A percentile compares a stretch with the other conserved stretches of the same genome.
Conservation (phyloP, 352 stramenopile species). For the Globisporangium carolinianum region DNA sequence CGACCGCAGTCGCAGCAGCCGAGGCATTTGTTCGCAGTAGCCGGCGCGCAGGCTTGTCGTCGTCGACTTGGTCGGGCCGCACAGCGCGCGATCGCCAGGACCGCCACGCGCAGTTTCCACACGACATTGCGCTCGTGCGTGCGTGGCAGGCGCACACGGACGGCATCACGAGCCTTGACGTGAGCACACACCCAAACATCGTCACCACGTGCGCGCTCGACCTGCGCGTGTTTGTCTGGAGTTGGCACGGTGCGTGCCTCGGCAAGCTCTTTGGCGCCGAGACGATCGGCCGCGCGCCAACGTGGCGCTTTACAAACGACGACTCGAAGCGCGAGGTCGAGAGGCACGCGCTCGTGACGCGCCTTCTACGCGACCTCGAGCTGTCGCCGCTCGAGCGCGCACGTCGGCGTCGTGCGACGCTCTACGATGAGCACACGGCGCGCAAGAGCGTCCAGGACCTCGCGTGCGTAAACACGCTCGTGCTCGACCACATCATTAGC, state of each 20-base stretch:
- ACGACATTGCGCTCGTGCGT: constrained; percentile 9
- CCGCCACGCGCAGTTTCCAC: background rate
- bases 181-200: constrained; percentile 53
- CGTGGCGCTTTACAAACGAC: constrained; percentile 53
- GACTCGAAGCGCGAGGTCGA: constrained; percentile 42
- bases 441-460: constrained; percentile 42
- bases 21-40: constrained; percentile 28
- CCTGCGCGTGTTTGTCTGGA: constrained; percentile 64
- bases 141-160: constrained; percentile 47
- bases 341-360: constrained; percentile 25
- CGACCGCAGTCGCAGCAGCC: constrained; percentile 29
- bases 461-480: constrained; percentile 35
- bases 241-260: constrained; percentile 49
- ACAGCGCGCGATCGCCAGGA: background rate
- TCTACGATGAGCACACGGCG: constrained; percentile 45
- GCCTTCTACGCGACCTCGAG: constrained; percentile 42
- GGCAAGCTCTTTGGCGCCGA: constrained; percentile 64
- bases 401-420: constrained; percentile 24
- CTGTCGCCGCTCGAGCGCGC: constrained; percentile 35
- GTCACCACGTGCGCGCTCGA: constrained; percentile 55
- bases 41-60: constrained; percentile 1
- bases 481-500: constrained; percentile 64
- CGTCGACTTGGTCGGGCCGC: background rate
- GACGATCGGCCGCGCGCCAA: constrained; percentile 25
- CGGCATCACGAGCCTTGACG: constrained; percentile 45